Evolutionary conservation across 2,329 filamentous ascomycete species (phyloP).

Genomic region (Stagonosporopsis cucurbitacearum): DNA sequence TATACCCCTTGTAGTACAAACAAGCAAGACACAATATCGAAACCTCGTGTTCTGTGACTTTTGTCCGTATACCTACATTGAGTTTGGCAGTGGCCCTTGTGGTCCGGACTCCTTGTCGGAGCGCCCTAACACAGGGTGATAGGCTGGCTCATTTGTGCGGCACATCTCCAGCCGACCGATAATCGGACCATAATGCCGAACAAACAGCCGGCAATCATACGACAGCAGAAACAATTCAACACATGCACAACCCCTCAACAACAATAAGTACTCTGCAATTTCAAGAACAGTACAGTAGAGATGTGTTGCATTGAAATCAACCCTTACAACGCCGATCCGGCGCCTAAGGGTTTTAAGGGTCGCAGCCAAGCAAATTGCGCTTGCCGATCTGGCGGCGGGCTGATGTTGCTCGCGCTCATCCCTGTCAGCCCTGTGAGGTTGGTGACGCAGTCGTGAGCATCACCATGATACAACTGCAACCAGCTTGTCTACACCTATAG

Average conservation of each 20-base stretch:
- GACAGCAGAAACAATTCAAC: background rate
- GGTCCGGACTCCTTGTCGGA: too few species aligned
- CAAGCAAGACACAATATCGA: slow-evolving; percentile 4
- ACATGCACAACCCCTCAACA: slow-evolving; percentile 1
- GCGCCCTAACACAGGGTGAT: too few species aligned
- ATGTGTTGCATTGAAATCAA: slow-evolving; percentile 3
- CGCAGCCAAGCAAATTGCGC: slow-evolving; percentile 6
- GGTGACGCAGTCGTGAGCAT: slow-evolving; percentile 23
- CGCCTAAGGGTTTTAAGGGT: slow-evolving; percentile 1
- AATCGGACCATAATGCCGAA: slow-evolving; percentile 5
- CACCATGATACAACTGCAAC: slow-evolving; percentile 8
- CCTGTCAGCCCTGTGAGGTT: slow-evolving; percentile 19
- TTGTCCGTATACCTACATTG: background rate
- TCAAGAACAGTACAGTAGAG: background rate
- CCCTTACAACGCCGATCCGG: slow-evolving; percentile 1
- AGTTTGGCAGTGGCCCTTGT: too few species aligned
- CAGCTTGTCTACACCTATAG: background rate
- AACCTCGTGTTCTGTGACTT: slow-evolving; percentile 1
- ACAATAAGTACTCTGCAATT: background rate
- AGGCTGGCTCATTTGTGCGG: background rate
- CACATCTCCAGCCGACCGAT: background rate
- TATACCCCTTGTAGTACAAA: slow-evolving; percentile 18
- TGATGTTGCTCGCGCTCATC: slow-evolving; percentile 8
- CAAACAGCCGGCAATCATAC: slow-evolving; percentile 2
- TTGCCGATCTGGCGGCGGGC: slow-evolving; percentile 8